Conservation (phyloP, 768 basidiomycete species). For the Phallus indusiatus region DNA sequence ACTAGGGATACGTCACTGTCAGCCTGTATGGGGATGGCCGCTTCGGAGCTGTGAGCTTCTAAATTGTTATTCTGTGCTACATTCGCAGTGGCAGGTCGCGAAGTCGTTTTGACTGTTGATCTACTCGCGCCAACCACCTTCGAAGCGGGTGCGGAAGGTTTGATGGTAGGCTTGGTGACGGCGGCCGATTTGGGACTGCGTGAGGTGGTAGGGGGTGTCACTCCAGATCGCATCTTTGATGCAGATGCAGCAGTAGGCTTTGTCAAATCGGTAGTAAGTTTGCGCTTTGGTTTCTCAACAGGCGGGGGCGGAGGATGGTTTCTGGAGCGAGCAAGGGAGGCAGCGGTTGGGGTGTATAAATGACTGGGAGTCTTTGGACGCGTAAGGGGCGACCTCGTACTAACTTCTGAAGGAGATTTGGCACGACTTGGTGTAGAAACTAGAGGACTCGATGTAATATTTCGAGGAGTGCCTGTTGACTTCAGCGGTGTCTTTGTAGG, state of each 20-base stretch:
- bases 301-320: conserved; percentile 36
- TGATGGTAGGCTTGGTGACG: conserved; percentile 14
- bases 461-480: not conserved
- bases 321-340: conserved; percentile 65
- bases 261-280: conserved; percentile 53
- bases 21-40: not conserved
- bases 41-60: not conserved
- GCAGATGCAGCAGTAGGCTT: conserved; percentile 78
- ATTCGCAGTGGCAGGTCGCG: not conserved
- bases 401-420: conserved; percentile 14
- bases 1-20: not conserved
- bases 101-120: not conserved
- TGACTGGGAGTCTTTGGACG: conserved; percentile 60
- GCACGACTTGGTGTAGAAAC: not conserved
- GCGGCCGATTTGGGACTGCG: conserved; percentile 19
- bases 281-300: conserved; percentile 35
- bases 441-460: conserved; percentile 5
- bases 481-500: conserved; percentile 25
- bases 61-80: not conserved
- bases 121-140: conserved; percentile 15
- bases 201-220: conserved; percentile 17
- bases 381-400: conserved; percentile 22
- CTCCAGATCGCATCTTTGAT: conserved; percentile 42
- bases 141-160: conserved; percentile 12
- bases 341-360: conserved; percentile 74